Percentiles rank a stretch among this genome's conserved stretches.
Evolutionary conservation across 2,329 filamentous ascomycete genomes (phyloP).

Genomic region (Catunica adiposa): DNA sequence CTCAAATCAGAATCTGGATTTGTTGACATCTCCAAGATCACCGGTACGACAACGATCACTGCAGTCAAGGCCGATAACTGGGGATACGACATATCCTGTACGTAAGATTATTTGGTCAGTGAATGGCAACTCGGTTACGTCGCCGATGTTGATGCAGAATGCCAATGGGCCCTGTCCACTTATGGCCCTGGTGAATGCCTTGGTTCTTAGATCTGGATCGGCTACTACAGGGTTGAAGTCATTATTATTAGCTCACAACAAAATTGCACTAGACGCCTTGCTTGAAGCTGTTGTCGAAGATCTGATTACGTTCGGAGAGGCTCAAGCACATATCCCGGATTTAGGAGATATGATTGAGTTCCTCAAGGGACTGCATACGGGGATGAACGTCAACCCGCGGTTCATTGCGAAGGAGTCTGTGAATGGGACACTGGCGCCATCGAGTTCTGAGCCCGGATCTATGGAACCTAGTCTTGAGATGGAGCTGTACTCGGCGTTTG

Average conservation of each 20-base stretch:
- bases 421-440: slow-evolving; percentile 35
- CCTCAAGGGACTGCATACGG: slow-evolving; percentile 74
- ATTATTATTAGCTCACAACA: neutral
- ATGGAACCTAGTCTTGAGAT: slow-evolving; percentile 84
- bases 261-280: slow-evolving; percentile 24
- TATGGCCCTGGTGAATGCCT: slow-evolving; percentile 80
- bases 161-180: slow-evolving; percentile 88
- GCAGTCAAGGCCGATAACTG: slow-evolving; percentile 14
- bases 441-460: neutral
- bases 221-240: slow-evolving; percentile 40
- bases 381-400: slow-evolving; percentile 94
- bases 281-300: slow-evolving; percentile 88
- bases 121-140: slow-evolving; percentile 49
- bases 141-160: slow-evolving; percentile 83
- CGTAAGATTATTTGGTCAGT: slow-evolving; percentile 84
- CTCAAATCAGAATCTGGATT: neutral
- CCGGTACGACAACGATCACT: neutral
- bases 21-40: neutral
- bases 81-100: slow-evolving; percentile 71
- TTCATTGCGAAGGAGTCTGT: slow-evolving; percentile 48
- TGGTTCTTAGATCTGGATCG: slow-evolving; percentile 44
- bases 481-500: slow-evolving; percentile 79
- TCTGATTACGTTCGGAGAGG: slow-evolving; percentile 59
- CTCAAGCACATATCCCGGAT: slow-evolving; percentile 56
- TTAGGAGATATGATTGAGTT: slow-evolving; percentile 79